Base-by-base conservation (phyloP, 306 rosid genomes). In the Vicia faba region DNA sequence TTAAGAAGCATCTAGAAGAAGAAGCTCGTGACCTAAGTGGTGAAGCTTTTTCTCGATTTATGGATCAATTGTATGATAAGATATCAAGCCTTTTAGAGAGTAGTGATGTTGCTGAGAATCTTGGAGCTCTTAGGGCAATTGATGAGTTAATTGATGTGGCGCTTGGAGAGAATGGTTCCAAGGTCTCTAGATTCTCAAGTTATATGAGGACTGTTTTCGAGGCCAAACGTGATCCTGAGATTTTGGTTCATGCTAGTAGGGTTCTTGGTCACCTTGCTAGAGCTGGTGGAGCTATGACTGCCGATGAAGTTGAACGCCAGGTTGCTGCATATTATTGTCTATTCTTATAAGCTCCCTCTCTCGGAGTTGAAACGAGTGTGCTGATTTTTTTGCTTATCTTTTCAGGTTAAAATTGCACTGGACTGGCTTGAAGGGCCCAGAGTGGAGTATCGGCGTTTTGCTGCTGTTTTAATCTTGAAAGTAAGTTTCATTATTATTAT, bases 221-320 rank as follows among this genome's bases (percentile, higher is more conserved):
- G 53, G 69, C 73, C 31, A 93, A 93, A 73, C 96, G 95, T 64
- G 96, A 93, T 80, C 90, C 97, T 28, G 99, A 90, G 40, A 86
- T 88, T 69, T 77, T 93, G 78, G 95, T 86, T 75, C 86, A 88
- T 35, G 99, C 97, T 31, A 90, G 99, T 73, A 87, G 84, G 75
- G 99, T 93, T 78, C 83, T 93, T 49, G 99, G 99, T 66, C 99
- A 93, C 69, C 85, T 93, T 10, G 99, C 91, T 35, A 82, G 96
- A 81, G 97, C 99, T 4, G 99, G 99, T 5, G 99, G 99, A 48
- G 92, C 99, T 55, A 93, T 90, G 97, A 93, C 99, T 11, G 97
- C 97, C 0, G 97, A 93, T 77, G 97, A 93, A 84, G 97, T 93
- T 45, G 96, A 93, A 84, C 86, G 85, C 68, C 99, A 93, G 96